Evolutionary conservation across 164 flowering plant species (phyloP).

Genomic region (Taxillus chinensis): DNA sequence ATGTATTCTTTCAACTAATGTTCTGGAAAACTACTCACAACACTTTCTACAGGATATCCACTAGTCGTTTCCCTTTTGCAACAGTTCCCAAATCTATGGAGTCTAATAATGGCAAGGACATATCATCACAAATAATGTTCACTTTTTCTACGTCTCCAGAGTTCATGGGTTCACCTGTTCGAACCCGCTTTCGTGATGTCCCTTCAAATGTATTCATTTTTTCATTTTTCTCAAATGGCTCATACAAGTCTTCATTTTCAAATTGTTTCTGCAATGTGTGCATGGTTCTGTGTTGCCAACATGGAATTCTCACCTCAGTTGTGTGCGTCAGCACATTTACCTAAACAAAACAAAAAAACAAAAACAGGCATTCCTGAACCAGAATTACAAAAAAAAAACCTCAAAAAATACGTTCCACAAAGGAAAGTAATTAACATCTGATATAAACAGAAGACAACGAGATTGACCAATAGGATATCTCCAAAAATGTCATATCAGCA

Average conservation of each 20-base stretch:
- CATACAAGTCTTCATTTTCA: conserved; percentile 23
- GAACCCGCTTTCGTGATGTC: conserved; percentile 4
- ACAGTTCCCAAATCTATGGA: background rate
- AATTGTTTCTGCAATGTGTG: conserved; percentile 18
- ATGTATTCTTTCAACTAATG: background rate
- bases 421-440: too few relatives aligned
- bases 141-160: conserved; percentile 4
- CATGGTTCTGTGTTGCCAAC: conserved; percentile 26
- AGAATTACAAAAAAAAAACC: too few relatives aligned
- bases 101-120: background rate
- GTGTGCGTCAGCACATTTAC: conserved; percentile 70
- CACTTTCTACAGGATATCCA: background rate
- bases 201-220: background rate
- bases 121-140: conserved; percentile 6
- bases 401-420: too few relatives aligned
- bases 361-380: background rate
- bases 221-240: conserved; percentile 11
- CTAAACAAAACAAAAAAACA: conserved; percentile 16
- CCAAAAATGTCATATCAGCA: too few relatives aligned
- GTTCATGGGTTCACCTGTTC: conserved; percentile 4
- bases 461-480: too few relatives aligned
- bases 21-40: background rate
- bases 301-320: conserved; percentile 30
- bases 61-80: background rate
- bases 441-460: too few relatives aligned